A percentile compares a stretch with the other conserved stretches of the same genome.
phyloP scores from a whole-genome alignment of 208 protist species.

The Naegleria gruberi region DNA sequence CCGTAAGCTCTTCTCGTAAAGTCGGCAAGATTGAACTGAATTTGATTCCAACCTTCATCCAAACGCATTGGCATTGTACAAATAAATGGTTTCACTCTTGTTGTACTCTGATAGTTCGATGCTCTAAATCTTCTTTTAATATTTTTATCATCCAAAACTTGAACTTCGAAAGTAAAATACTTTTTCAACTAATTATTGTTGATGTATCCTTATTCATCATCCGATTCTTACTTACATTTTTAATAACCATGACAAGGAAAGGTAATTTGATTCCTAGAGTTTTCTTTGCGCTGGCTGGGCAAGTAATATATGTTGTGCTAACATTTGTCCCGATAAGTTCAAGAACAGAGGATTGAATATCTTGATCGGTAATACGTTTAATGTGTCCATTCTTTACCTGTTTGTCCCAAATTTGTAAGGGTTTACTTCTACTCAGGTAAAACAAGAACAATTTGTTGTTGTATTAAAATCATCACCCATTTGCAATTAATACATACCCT shows the following conservation, averaged over 20 bases:
- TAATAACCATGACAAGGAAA: conserved; percentile 98
- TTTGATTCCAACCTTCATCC: conserved; percentile 98
- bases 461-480: background rate
- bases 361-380: conserved; percentile 97
- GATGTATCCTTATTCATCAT: background rate
- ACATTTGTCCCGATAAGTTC: conserved; percentile 98
- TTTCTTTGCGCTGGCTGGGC: conserved; percentile 85
- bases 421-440: conserved; percentile 63
- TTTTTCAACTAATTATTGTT: conserved; percentile 65
- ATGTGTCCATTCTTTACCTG: conserved; percentile 94
- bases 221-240: conserved; percentile 71
- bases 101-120: conserved; percentile 97
- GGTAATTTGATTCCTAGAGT: conserved; percentile 99
- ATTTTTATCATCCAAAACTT: conserved; percentile 98
- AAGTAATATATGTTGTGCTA: conserved; percentile 90
- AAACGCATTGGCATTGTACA: conserved; percentile 99
- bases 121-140: conserved; percentile 92
- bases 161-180: conserved; percentile 99
- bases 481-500: conserved; percentile 38
- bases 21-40: conserved; percentile 98
- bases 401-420: conserved; percentile 97
- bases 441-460: background rate
- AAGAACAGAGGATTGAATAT: conserved; percentile 96
- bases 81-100: conserved; percentile 97
- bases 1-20: conserved; percentile 97